Conservation (phyloP, 495 filamentous ascomycete species). For the Tuber brumale region DNA sequence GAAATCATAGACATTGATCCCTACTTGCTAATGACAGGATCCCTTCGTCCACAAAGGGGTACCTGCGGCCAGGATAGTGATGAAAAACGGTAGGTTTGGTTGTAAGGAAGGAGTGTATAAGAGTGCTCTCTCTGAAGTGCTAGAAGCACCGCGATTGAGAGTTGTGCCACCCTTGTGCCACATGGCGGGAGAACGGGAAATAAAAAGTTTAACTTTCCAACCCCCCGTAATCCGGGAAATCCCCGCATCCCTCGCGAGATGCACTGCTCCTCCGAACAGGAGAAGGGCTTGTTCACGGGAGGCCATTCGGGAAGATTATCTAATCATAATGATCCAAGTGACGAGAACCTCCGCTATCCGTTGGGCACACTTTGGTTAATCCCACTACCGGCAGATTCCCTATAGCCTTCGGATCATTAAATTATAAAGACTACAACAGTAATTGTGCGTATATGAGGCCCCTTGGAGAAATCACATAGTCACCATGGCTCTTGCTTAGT, state of each 20-base stretch:
- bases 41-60: not conserved
- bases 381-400: not conserved
- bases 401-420: not conserved
- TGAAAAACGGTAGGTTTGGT: not conserved
- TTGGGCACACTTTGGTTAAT: not conserved
- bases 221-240: no score
- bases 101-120: not conserved
- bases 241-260: no score
- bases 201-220: not conserved
- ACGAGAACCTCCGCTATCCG: not conserved
- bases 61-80: not conserved
- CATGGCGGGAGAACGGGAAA: not conserved
- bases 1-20: not conserved
- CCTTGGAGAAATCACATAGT: not conserved
- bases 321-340: not conserved
- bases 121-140: not conserved
- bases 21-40: not conserved
- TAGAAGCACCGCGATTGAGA: not conserved
- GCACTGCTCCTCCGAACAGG: not conserved
- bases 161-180: not conserved
- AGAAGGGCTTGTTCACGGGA: not conserved
- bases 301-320: not conserved
- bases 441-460: not conserved
- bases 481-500: not conserved
- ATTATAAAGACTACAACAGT: not conserved